A percentile compares a stretch with the other conserved stretches of the same genome.
phyloP scores from a whole-genome alignment of 305 asterid species.

The Solanum hybrid region DNA sequence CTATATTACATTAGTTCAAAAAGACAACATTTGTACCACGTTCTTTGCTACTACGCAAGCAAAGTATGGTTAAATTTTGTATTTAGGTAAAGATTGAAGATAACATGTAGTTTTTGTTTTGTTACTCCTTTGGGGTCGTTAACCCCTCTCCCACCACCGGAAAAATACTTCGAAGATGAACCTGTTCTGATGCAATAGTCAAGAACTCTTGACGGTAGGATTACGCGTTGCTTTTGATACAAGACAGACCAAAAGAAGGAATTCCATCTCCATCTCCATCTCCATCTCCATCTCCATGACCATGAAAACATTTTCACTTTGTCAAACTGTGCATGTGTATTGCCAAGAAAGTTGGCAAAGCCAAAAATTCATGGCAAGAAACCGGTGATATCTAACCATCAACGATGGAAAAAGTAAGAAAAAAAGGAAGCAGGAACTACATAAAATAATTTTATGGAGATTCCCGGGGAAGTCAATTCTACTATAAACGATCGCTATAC shows the following conservation, averaged over 20 bases:
- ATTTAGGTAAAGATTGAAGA: neutral
- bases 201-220: neutral
- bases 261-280: neutral
- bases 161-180: neutral
- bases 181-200: neutral
- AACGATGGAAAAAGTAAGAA: neutral
- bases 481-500: constrained; percentile 7
- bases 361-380: constrained; percentile 4
- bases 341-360: neutral
- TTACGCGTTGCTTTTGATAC: neutral
- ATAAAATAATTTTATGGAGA: constrained; percentile 4
- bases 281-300: neutral
- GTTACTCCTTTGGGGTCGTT: neutral
- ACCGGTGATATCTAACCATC: neutral
- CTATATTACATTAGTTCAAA: neutral
- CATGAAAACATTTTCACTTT: neutral
- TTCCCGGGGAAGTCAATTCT: neutral
- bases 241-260: neutral
- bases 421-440: constrained; percentile 1
- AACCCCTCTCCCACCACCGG: neutral
- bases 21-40: neutral
- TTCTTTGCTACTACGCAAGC: neutral
- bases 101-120: neutral
- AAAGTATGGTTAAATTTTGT: neutral
- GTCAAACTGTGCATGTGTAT: neutral